These are phyloP conservation scores for Euptelea pleiosperma DNA, from an alignment of 164 flowering plant species.

Conservation along the genomic window DNA sequence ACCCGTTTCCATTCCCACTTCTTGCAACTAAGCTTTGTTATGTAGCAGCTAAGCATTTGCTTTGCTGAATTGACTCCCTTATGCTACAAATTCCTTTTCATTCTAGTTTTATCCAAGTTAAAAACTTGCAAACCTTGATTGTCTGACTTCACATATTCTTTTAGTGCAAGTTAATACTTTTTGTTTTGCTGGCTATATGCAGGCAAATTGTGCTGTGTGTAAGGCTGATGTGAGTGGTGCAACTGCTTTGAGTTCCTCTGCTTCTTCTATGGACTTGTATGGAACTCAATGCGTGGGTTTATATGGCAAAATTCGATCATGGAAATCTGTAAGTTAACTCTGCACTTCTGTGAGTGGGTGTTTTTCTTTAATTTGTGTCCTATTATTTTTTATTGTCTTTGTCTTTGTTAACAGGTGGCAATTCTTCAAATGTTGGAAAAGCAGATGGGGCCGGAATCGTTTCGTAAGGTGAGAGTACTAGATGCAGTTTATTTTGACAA, in stretches of 20 bases:
- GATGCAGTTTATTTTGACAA: neutral
- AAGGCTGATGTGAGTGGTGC: slow-evolving; percentile 83
- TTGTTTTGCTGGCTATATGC: slow-evolving; percentile 17
- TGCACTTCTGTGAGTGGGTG: neutral
- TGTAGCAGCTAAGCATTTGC: too few species aligned
- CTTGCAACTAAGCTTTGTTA: too few species aligned
- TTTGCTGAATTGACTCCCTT: too few species aligned
- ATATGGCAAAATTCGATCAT: slow-evolving; percentile 81
- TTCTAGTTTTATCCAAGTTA: too few species aligned
- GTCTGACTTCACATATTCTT: too few species aligned
- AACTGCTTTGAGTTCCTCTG: slow-evolving; percentile 67
- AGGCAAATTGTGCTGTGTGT: slow-evolving; percentile 95
- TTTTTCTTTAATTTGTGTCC: neutral
- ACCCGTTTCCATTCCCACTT: too few species aligned
- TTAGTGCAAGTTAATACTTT: neutral
- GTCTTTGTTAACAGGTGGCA: slow-evolving; percentile 65
- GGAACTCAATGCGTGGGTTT: slow-evolving; percentile 86
- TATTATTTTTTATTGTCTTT: slow-evolving; percentile 1
- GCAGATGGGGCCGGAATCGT: slow-evolving; percentile 97
- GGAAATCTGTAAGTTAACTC: slow-evolving; percentile 84
- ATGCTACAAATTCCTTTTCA: too few species aligned
- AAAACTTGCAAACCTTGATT: too few species aligned
- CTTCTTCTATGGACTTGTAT: slow-evolving; percentile 67
- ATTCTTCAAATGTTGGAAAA: slow-evolving; percentile 96
- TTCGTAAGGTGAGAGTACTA: slow-evolving; percentile 61